Evolutionary conservation across 129 eudicot genomes (phyloP), one percentile per base, ranked within the genome.

Genomic region (Helianthus tuberosus): DNA sequence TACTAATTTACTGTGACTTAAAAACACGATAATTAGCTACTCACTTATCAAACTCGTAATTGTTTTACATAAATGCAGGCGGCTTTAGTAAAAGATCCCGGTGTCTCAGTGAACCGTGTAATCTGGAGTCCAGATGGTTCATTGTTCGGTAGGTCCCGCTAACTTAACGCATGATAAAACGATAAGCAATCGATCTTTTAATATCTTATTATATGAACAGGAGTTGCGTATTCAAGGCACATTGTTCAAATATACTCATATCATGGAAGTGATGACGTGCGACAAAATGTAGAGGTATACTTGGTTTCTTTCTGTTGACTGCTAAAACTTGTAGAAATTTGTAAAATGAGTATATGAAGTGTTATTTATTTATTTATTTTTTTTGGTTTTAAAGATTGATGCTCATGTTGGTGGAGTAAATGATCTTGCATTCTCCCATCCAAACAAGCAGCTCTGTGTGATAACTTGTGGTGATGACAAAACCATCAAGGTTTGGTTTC

Each of bases 381-480:
- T n/a, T 39, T 29, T 11, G 55, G 73, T 38, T 58, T 23, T 27
- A 16, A 11, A 88, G 90, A 88, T 88, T 53, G 86, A 80, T 64
- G 94, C 94, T 48, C 90, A 88, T 83, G 82, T 81, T 77, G 98
- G 98, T 53, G 96, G 98, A 79, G 98, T 92, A 60, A 92, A 92
- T 60, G 96, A 92, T 89, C 87, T 92, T 53, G 98, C 96, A 16
- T 92, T 92, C 77, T 87, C 98, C 65, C 90, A 86, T 72, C 98
- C 96, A 7, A 92, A 92, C 66, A 92, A 92, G 85, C 96, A 92
- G 69, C 93, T 87, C 53, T 92, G 93, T 51, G 96, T 89, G 72
- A 89, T 92, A 58, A 92, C 98, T 32, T 92, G 98, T 66, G 98
- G 96, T 36, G 98, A 92, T 32, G 98, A 92, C 74, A 89, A 89